Conservation (phyloP, 1,284 basidiomycete genomes). For the Rhodotorula sp. region DNA sequence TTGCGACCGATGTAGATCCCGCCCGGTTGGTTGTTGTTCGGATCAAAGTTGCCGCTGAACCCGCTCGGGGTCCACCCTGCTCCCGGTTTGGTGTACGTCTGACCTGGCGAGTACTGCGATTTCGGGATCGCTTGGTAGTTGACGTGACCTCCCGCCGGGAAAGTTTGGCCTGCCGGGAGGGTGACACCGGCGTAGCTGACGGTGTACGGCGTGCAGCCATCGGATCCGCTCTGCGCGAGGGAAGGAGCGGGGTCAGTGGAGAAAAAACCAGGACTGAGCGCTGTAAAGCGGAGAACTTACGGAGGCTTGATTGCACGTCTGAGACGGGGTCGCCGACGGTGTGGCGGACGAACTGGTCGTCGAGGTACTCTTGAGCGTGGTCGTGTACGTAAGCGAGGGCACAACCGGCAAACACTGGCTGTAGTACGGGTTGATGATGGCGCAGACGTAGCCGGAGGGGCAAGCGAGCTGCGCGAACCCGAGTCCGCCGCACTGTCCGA, state of each 20-base stretch:
- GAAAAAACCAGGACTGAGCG: no score
- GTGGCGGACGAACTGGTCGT: neutral
- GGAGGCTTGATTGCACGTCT: neutral
- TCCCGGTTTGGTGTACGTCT: constrained; percentile 14
- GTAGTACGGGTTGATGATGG: constrained; percentile 11
- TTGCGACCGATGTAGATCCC: constrained; percentile 25
- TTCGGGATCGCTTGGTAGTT: constrained; percentile 28
- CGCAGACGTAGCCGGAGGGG: constrained; percentile 2
- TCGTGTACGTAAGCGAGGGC: neutral
- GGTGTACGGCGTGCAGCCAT: constrained; percentile 28
- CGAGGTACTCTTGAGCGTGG: neutral
- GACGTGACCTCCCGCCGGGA: neutral
- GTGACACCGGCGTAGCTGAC: constrained; percentile 13
- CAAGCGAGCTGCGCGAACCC: neutral
- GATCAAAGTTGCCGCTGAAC: constrained; percentile 20
- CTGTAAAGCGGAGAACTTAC: neutral
- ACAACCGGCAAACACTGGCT: constrained; percentile 8
- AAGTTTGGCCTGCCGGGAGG: constrained; percentile 11
- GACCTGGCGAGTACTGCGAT: constrained; percentile 13
- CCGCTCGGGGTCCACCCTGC: constrained; percentile 9
- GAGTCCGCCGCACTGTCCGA: constrained; percentile 12
- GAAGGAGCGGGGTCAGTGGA: neutral
- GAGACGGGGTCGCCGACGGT: neutral
- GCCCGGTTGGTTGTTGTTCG: constrained; percentile 24
- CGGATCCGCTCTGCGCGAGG: constrained; percentile 6